phyloP scores from a whole-genome alignment of 2,329 filamentous ascomycete species.

The Sclerotinia nivalis region DNA sequence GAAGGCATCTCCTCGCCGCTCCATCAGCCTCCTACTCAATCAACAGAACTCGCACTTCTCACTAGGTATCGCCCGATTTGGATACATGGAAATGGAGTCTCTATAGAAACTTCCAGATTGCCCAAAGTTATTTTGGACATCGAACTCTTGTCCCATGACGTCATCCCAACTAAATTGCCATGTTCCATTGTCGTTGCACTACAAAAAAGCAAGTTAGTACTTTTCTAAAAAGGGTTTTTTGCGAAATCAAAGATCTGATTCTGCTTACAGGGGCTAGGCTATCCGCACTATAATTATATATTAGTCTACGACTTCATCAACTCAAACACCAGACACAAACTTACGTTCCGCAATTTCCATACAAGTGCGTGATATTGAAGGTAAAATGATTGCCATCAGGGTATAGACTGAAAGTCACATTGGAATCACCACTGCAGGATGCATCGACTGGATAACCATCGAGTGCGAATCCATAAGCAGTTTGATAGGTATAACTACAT shows the following conservation, averaged over 20 bases:
- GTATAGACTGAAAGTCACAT: slow-evolving; percentile 32
- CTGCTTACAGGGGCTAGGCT: slow-evolving; percentile 9
- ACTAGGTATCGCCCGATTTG: slow-evolving; percentile 26
- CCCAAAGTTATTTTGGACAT: slow-evolving; percentile 33
- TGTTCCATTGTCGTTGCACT: slow-evolving; percentile 31
- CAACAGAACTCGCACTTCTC: slow-evolving; percentile 32
- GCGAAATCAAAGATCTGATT: background rate
- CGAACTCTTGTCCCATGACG: slow-evolving; percentile 29
- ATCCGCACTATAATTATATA: background rate
- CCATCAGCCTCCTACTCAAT: background rate
- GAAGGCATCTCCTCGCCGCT: background rate
- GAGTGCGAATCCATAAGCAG: slow-evolving; percentile 27
- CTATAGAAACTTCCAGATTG: slow-evolving; percentile 27
- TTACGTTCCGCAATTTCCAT: slow-evolving; percentile 28
- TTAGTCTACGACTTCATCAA: background rate
- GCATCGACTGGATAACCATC: slow-evolving; percentile 25
- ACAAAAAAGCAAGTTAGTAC: slow-evolving; percentile 3
- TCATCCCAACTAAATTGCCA: slow-evolving; percentile 31
- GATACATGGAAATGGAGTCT: slow-evolving; percentile 29
- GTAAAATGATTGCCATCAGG: slow-evolving; percentile 26
- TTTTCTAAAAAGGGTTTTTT: background rate
- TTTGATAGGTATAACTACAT: slow-evolving; percentile 23
- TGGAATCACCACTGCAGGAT: slow-evolving; percentile 27
- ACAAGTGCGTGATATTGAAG: slow-evolving; percentile 32
- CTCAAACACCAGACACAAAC: background rate